Evolutionary conservation across 2,329 filamentous ascomycete species (phyloP).

Genomic region (Alternaria sp.): DNA sequence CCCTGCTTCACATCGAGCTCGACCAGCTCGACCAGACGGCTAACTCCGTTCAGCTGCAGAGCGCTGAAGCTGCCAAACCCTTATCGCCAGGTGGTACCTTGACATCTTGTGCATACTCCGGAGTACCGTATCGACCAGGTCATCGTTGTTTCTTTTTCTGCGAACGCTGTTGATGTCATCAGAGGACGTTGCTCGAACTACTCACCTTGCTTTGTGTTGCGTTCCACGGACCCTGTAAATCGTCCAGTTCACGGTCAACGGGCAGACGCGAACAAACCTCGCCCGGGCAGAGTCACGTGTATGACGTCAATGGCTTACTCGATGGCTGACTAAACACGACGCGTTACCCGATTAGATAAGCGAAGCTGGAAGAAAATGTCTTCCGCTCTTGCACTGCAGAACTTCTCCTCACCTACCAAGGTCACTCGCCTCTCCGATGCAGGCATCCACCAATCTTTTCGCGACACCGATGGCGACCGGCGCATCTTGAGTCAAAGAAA

Average conservation of each 20-base stretch:
- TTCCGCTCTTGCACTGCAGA: conserved; percentile 8
- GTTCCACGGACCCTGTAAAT: neutral
- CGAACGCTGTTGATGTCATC: conserved; percentile 2
- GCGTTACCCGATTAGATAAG: conserved; percentile 11
- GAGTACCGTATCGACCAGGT: neutral
- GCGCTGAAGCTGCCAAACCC: neutral
- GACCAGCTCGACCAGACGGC: neutral
- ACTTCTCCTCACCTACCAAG: conserved; percentile 3
- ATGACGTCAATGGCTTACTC: conserved; percentile 12
- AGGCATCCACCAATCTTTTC: neutral
- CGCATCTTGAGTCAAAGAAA: neutral
- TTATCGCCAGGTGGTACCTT: neutral
- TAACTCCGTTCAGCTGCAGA: neutral
- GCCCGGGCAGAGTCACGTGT: neutral
- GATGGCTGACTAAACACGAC: conserved; percentile 3
- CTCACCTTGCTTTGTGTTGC: neutral
- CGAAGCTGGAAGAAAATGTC: conserved; percentile 7
- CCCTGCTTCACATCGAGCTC: neutral
- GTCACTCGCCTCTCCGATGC: neutral
- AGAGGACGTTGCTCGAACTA: neutral
- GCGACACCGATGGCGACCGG: neutral
- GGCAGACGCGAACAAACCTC: neutral
- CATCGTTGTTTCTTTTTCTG: neutral
- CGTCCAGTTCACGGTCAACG: neutral
- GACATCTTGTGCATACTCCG: neutral